These are phyloP conservation scores for Angomonas ambiguus DNA, from an alignment of 208 protist species.

Conservation along the genomic window DNA sequence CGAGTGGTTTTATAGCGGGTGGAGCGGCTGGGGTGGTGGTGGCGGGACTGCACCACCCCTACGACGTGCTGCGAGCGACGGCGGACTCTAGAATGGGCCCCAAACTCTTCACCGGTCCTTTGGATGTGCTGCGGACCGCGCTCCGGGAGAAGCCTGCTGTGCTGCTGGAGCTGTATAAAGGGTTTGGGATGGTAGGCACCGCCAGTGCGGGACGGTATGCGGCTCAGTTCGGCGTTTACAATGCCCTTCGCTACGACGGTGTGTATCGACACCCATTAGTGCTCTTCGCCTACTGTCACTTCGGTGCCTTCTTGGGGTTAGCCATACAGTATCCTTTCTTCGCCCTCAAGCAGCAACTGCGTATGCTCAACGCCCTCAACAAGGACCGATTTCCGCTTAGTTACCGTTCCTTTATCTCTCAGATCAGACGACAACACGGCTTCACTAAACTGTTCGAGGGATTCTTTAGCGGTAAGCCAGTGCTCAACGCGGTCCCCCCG, in stretches of 20 bases:
- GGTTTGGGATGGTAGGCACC: conserved; percentile 26
- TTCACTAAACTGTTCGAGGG: conserved; percentile 81
- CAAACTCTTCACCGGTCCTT: conserved; percentile 38
- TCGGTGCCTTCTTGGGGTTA: conserved; percentile 42
- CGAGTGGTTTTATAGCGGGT: conserved; percentile 49
- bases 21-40: conserved; percentile 40
- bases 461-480: conserved; percentile 62
- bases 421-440: conserved; percentile 60
- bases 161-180: conserved; percentile 55
- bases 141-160: conserved; percentile 48
- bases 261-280: conserved; percentile 49
- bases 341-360: conserved; percentile 60
- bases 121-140: conserved; percentile 58
- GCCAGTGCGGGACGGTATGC: conserved; percentile 40
- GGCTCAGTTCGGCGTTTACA: conserved; percentile 76
- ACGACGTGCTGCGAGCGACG: conserved; percentile 73
- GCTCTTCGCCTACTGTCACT: conserved; percentile 76
- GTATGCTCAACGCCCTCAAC: conserved; percentile 32
- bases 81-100: conserved; percentile 29
- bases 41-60: conserved; percentile 56
- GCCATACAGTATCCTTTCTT: conserved; percentile 63
- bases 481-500: conserved; percentile 59
- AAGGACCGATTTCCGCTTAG: conserved; percentile 39
- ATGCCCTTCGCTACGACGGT: conserved; percentile 63
- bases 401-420: conserved; percentile 53